These are phyloP conservation scores for Eucalyptus leucophloia DNA, from an alignment of 345 rosid species.

Conservation along the genomic window DNA sequence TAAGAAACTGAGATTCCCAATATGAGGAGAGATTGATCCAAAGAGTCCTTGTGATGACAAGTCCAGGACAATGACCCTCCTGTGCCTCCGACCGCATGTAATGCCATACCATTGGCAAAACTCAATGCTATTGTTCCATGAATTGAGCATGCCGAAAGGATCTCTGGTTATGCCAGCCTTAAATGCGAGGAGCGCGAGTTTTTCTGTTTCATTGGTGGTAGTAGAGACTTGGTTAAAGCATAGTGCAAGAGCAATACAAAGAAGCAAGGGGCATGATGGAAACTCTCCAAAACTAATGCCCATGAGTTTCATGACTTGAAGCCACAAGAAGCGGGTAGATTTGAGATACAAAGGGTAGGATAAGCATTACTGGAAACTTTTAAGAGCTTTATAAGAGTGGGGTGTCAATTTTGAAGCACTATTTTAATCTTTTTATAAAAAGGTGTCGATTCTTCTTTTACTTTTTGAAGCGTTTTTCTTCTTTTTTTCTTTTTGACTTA, in stretches of 20 bases:
- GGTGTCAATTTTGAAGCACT: too few relatives aligned
- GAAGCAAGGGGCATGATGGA: not conserved
- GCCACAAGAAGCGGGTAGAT: not conserved
- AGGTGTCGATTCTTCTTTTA: too few relatives aligned
- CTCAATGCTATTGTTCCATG: not conserved
- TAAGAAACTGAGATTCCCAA: not conserved
- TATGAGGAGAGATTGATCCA: not conserved
- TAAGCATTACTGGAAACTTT: too few relatives aligned
- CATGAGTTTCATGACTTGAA: not conserved
- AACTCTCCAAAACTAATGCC: not conserved
- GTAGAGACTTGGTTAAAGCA: not conserved
- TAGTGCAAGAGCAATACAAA: not conserved
- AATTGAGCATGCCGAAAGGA: not conserved
- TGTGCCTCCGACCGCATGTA: not conserved
- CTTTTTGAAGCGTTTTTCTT: too few relatives aligned
- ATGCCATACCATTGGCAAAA: not conserved
- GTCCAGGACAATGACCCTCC: not conserved
- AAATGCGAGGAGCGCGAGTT: not conserved
- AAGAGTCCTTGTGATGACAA: not conserved
- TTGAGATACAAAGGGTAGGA: too few relatives aligned
- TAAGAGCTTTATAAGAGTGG: too few relatives aligned
- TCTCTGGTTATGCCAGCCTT: not conserved
- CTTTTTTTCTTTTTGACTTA: not conserved
- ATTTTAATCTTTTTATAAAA: too few relatives aligned
- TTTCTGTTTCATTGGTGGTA: not conserved